Base-by-base conservation (phyloP, 2,329 filamentous ascomycete genomes). In the Neonectria faginata region DNA sequence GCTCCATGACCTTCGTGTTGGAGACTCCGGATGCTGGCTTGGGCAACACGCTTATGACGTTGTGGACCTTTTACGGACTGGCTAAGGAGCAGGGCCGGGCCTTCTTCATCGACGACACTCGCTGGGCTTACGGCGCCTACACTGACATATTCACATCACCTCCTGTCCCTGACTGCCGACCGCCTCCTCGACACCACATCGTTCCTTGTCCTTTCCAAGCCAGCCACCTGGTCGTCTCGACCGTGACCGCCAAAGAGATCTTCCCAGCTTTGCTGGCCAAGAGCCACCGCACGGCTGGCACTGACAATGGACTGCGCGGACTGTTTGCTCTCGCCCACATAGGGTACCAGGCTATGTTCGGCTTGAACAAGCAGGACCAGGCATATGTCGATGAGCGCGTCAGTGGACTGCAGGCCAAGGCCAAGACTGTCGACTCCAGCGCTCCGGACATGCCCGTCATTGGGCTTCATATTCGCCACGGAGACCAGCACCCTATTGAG, bases 61-160 rank as follows among this genome's bases (percentile, higher is more conserved):
- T 97, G 60, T 97, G 93, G 93, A 91, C 91, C 72, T 90, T 92
- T 27, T 97, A 96, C 75, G 92, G 92, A 3, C 80, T 97, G 58
- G 92, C 93, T 2, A 84, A 90, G 74, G 86, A 89, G 64, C 91
- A 97, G 75, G 87, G 87, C 14, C 84, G 93, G 25, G 84, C 88
- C 1, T 97, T 97, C 78, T 97, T 97, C 80, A 83, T 97, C 67
- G 92, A 97, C 72, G 93, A 97, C 78, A 88, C 91, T 7, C 85
- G 90, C 69, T 97, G 94, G 90, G 89, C 91, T 1, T 96, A 96
- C 72, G 93, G 93, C 10, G 84, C 85, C 56, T 97, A 92, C 74
- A 85, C 85, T 0, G 85, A 88, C 55, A 93, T 92, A 72, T 97
- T 97, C 78, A 81, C 86, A 50, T 80, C 87, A 3, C 90, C 91